Base-by-base conservation (phyloP, 768 basidiomycete genomes). In the Phylloporus rhodoxanthus region DNA sequence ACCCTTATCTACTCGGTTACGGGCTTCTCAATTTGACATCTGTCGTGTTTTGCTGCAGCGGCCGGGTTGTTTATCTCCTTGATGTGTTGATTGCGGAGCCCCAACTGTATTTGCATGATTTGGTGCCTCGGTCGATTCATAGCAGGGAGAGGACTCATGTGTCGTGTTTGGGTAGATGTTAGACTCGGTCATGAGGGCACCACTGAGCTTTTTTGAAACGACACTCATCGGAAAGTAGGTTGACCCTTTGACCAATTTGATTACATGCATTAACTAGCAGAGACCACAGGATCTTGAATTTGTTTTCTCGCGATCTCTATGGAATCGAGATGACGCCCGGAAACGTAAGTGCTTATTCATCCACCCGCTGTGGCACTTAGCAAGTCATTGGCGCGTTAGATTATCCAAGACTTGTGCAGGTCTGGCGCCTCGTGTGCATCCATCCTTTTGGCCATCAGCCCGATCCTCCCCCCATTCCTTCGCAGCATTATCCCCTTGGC, bases 121-220 rank as follows among this genome's bases (percentile, higher is more conserved):
- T 1, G 28, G 28, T 29, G 6, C 10, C 9, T 29, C 11, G 0
- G 10, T 29, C 6, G 23, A 9, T 29, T 3, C 28, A 9, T 6
- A 23, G 2, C 10, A 9, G 10, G 9, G 6, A 29, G 10, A 29
- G 26, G 10, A 11, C 6, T 11, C 2, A 29, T 4, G 28, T 1
- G 28, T 29, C 3, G 10, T 11, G 28, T 6, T 10, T 23, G 8
- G n/a, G 13, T 52, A 90, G 86, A 90, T 91, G 87, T 68, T 91
- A 57, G 60, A 79, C 2, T 29, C 28, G 28, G 4, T 29, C 28
- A 29, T 29, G 28, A 26, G 78, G 25, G 85, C 90, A 0, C 91
- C 91, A 0, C 66, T 94, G 56, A 82, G 80, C 56, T 97, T 91
- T 72, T 98, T 96, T 64, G 94, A 96, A 66, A 68, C 76, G 47